phyloP scores from a whole-genome alignment of 306 rosid species.

The Dalbergia oliveri region DNA sequence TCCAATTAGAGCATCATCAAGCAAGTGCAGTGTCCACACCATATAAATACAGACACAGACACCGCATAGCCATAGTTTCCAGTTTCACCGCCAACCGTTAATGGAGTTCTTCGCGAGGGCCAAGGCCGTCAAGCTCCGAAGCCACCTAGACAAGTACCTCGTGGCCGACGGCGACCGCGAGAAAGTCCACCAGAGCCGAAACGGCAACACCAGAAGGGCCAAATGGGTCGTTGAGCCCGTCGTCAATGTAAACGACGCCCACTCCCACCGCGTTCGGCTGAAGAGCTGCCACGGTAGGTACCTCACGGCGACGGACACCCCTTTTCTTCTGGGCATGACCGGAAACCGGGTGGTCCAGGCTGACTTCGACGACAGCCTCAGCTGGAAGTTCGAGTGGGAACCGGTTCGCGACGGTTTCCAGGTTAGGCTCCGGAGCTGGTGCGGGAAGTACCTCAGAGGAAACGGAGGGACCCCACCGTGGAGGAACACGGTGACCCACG shows the following conservation, averaged over 20 bases:
- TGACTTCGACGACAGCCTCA: conserved; percentile 35
- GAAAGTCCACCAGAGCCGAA: conserved; percentile 72
- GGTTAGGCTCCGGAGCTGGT: conserved; percentile 69
- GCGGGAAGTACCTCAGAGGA: conserved; percentile 74
- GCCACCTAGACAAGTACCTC: conserved; percentile 79
- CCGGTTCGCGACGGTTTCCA: conserved; percentile 82
- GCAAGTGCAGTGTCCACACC: not conserved
- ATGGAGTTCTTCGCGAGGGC: conserved; percentile 77
- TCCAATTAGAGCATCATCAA: conserved; percentile 2
- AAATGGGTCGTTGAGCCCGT: conserved; percentile 70
- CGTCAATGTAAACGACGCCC: conserved; percentile 8
- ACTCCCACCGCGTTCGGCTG: conserved; percentile 50
- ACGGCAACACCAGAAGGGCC: conserved; percentile 52
- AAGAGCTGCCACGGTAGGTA: conserved; percentile 71
- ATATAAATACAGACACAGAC: not conserved
- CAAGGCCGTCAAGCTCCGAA: conserved; percentile 65
- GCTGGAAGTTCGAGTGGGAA: conserved; percentile 72
- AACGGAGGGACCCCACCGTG: conserved; percentile 92
- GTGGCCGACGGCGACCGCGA: conserved; percentile 61
- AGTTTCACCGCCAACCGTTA: not conserved
- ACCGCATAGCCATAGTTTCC: not conserved
- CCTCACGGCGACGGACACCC: conserved; percentile 62
- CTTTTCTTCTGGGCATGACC: conserved; percentile 71
- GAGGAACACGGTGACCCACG: conserved; percentile 80
- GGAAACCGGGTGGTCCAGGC: conserved; percentile 62